These are phyloP conservation scores for Ganoderma leucocontextum DNA, from an alignment of 1,284 basidiomycete species.

Conservation along the genomic window DNA sequence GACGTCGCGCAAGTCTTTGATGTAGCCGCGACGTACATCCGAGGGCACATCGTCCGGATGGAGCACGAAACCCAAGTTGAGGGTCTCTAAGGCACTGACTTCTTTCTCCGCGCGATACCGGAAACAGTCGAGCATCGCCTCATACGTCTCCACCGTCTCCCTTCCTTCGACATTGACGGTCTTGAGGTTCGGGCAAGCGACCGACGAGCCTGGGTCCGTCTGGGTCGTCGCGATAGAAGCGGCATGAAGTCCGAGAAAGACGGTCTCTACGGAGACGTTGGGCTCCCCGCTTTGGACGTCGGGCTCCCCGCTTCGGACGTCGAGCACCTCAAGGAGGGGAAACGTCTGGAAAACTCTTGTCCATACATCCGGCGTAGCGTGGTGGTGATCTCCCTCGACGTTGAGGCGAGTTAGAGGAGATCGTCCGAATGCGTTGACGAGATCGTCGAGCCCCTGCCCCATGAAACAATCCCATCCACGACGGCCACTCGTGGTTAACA, in stretches of 20 bases:
- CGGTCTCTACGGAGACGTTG: neutral
- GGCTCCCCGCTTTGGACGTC: neutral
- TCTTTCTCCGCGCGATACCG: constrained; percentile 2
- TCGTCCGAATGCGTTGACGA: neutral
- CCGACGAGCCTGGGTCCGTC: neutral
- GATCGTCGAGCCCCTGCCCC: neutral
- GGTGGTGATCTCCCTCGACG: neutral
- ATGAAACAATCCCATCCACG: neutral
- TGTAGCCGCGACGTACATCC: neutral
- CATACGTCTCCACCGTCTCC: neutral
- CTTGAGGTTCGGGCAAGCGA: constrained; percentile 1
- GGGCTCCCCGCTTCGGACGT: neutral
- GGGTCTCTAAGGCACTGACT: neutral
- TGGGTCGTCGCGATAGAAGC: neutral
- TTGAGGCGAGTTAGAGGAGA: neutral
- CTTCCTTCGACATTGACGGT: neutral
- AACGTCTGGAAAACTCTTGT: neutral
- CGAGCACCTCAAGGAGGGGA: neutral
- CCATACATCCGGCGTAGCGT: neutral
- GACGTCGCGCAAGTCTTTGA: neutral
- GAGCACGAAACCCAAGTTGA: neutral
- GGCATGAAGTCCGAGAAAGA: constrained; percentile 4
- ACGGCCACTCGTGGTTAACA: neutral
- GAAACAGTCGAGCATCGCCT: constrained; percentile 1
- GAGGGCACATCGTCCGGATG: neutral